Evolutionary conservation across 2,329 filamentous ascomycete genomes (phyloP).

Genomic region (Fusarium sp.): DNA sequence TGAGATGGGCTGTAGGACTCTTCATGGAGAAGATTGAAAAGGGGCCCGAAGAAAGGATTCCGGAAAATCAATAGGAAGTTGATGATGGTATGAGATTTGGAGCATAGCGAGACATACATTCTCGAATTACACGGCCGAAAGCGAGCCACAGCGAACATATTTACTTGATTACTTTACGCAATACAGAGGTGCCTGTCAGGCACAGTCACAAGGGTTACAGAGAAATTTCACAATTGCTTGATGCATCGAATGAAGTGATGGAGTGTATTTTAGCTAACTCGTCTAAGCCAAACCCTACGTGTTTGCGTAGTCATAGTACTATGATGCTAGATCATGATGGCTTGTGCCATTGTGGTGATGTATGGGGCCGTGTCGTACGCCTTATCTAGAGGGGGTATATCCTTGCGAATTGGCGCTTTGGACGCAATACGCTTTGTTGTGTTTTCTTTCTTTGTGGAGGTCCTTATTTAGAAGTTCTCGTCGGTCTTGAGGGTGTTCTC

Average conservation of each 20-base stretch:
- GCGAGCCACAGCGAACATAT: slow-evolving; percentile 40
- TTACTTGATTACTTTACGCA: slow-evolving; percentile 33
- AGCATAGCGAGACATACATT: slow-evolving; percentile 32
- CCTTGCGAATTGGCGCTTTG: slow-evolving; percentile 35
- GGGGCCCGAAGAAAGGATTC: slow-evolving; percentile 18
- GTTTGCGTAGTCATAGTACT: neutral
- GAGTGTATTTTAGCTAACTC: slow-evolving; percentile 22
- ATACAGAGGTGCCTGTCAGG: neutral
- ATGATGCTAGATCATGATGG: slow-evolving; percentile 2
- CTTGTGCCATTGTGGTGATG: slow-evolving; percentile 14
- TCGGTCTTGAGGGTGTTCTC: slow-evolving; percentile 37
- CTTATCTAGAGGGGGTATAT: slow-evolving; percentile 40
- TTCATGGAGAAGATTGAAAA: slow-evolving; percentile 9
- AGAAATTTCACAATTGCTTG: neutral
- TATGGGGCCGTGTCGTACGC: slow-evolving; percentile 15
- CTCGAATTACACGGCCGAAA: slow-evolving; percentile 37
- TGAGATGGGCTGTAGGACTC: slow-evolving; percentile 27
- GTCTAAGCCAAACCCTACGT: neutral
- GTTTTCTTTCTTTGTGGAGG: neutral
- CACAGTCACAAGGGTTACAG: neutral
- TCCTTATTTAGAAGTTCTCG: slow-evolving; percentile 37
- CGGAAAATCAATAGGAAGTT: slow-evolving; percentile 8
- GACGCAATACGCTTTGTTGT: slow-evolving; percentile 18
- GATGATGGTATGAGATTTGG: slow-evolving; percentile 22
- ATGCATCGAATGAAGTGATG: slow-evolving; percentile 9